Base-by-base conservation (phyloP, 495 filamentous ascomycete genomes). In the Podospora australis region DNA sequence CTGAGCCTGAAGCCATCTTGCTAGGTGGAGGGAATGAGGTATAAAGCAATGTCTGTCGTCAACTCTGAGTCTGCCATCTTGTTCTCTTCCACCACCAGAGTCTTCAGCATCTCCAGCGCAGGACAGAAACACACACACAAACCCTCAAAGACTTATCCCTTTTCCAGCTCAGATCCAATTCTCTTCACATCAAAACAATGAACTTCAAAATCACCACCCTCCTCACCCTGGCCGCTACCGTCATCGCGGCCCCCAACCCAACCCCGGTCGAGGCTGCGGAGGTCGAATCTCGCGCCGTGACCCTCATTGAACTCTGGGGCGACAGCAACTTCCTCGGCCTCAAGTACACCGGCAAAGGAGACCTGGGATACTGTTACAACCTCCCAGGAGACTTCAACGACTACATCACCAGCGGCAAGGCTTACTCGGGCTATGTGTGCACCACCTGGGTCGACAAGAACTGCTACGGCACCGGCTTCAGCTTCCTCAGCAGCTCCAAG, bases 291-390 rank as follows among this genome's bases (percentile, higher is more conserved):
- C 35, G 42, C 7, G 24, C 46, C 22, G 7, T 22, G 29, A 21
- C 32, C 16, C 56, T 59, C 28, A 53, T 54, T 43, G 54, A 59
- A 42, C 36, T 50, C 39, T 63, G 39, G 44, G 40, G 29, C 32
- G 48, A 50, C 53, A 70, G 69, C 28, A 64, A 70, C 43, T 78
- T 74, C 68, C 77, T 75, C 40, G 72, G 67, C 22, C 63, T 80
- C 43, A 80, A 57, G 32, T 56, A 44, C 56, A 59, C 56, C 13
- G 56, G 56, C 30, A 17, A 14, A 16, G 46, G 30, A 34, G 41
- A 49, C 10, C 19, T 39, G 0, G 56, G 49, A 28, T 41, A 39
- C 17, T 59, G 56, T 46, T 44, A 38, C 14, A 49, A 59, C 36
- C 44, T 59, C 3, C 48, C 53, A 6, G 25, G 20, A 42, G 46